Conservation (phyloP, 1,284 basidiomycete genomes). For the Entoloma clypeatum region DNA sequence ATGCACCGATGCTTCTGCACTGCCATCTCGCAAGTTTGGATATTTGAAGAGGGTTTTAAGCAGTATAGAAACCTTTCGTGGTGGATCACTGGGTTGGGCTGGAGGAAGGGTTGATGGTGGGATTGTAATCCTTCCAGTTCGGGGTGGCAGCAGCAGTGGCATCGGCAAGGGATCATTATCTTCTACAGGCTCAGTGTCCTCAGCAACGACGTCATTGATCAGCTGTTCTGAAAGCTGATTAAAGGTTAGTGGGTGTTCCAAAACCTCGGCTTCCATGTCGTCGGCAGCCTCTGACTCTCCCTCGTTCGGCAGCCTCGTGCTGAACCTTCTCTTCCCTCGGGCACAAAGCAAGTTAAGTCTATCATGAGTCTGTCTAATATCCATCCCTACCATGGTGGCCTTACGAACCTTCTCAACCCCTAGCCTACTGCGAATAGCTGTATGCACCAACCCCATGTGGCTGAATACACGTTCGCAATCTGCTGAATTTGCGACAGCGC, state of each 20-base stretch:
- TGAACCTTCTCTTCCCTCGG: neutral
- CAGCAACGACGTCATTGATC: too few relatives aligned
- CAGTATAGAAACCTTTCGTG: neutral
- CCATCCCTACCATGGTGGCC: neutral
- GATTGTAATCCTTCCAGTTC: too few relatives aligned
- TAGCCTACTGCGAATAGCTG: slow-evolving; percentile 14
- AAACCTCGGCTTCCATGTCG: too few relatives aligned
- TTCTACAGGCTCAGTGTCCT: neutral
- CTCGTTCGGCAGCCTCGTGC: neutral
- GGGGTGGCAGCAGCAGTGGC: neutral
- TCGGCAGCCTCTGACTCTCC: neutral
- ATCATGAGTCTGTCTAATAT: neutral
- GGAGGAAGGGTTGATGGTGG: too few relatives aligned
- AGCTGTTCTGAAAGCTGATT: too few relatives aligned
- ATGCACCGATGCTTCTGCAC: too few relatives aligned
- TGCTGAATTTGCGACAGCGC: slow-evolving; percentile 14
- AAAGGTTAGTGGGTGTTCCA: too few relatives aligned
- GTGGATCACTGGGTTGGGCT: neutral
- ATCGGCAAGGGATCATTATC: neutral
- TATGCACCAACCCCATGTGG: slow-evolving; percentile 13
- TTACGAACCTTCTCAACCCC: slow-evolving; percentile 12
- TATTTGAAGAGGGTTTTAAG: slow-evolving; percentile 1
- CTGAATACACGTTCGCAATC: slow-evolving; percentile 16
- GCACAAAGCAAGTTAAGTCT: neutral
- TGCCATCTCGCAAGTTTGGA: too few relatives aligned